Conservation (phyloP, 164 flowering plant species). For the Magnolia kwangsiensis region DNA sequence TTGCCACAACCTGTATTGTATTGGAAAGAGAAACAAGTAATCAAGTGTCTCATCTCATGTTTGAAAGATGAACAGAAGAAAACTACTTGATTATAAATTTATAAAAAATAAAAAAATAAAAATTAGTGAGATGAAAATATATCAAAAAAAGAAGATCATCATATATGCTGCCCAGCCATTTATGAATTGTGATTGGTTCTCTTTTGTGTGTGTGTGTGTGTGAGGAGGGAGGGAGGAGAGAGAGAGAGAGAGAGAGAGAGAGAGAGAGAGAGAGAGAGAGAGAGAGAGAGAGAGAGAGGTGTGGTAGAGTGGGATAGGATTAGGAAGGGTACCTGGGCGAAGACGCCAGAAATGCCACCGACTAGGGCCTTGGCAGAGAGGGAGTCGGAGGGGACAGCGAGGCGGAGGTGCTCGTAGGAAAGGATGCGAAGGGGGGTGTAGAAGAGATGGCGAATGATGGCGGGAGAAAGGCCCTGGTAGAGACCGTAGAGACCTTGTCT, state of each 20-base stretch:
- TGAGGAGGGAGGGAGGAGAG: no score
- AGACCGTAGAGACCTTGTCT: slow-evolving; percentile 51
- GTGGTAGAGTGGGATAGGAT: background rate
- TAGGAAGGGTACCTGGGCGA: slow-evolving; percentile 63
- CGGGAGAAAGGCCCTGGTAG: slow-evolving; percentile 77
- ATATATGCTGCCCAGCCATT: no score
- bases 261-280: no score
- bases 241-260: no score
- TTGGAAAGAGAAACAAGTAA: background rate
- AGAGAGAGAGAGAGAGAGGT: background rate
- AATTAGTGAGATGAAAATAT: background rate
- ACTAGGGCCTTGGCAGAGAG: slow-evolving; percentile 48
- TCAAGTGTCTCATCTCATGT: background rate
- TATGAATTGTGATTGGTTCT: background rate
- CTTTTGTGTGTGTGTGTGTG: no score
- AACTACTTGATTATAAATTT: background rate
- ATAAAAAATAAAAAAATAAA: background rate
- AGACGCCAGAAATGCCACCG: slow-evolving; percentile 74
- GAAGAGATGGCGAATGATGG: slow-evolving; percentile 69
- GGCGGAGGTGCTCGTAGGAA: slow-evolving; percentile 64
- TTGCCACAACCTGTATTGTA: slow-evolving; percentile 64
- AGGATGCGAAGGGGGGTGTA: slow-evolving; percentile 83
- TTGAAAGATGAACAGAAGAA: background rate
- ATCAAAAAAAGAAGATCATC: no score
- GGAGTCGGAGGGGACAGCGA: slow-evolving; percentile 17